Evolutionary conservation across 371 early-diverging fungal genomes (phyloP), one percentile per base, ranked within the genome.

Genomic region (Mortierella sp.): DNA sequence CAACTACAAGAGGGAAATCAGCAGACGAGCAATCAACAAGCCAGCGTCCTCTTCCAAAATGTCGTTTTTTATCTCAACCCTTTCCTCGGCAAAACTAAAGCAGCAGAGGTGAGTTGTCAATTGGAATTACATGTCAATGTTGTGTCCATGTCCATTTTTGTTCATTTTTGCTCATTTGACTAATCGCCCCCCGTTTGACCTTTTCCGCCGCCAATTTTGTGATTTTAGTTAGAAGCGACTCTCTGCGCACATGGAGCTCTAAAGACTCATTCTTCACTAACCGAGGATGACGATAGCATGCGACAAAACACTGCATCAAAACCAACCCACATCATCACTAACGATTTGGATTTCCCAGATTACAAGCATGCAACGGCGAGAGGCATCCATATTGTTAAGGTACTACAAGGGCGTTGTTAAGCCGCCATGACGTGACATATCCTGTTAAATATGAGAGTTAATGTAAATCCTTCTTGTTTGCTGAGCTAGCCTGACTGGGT

Each of bases 401-500:
- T 77, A 67, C 3, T 61, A 32, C 6, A 33, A 10, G 11, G 33
- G 33, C 10, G 24, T 28, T 28, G 9, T 10, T 21, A 52, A 22
- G n/a, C 52, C 2, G n/a, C 52, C 1, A 21, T 52, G 16, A 15
- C 40, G 11, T 43, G 10, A 13, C 10, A 43, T 43, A 43, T 43
- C 13, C 43, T 2, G 10, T 43, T 13, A 10, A 10, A 43, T 43
- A 10, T 43, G 15, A 13, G 43, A 43, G 15, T 13, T 43, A 43
- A 43, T 28, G 11, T 16, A 38, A 32, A 24, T 16, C 33, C 8
- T 22, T 66, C 33, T 76, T 60, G 38, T 38, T n/a, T 60, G 28
- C 24, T 22, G 36, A 13, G 22, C 9, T 72, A 86, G 86, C 85
- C 85, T 40, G 68, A 76, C 8, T 87, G 87, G 87, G 74, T 85